Evolutionary conservation across 1,139 yeast genomes (phyloP).

Genomic region (Nematodospora anomalae): DNA sequence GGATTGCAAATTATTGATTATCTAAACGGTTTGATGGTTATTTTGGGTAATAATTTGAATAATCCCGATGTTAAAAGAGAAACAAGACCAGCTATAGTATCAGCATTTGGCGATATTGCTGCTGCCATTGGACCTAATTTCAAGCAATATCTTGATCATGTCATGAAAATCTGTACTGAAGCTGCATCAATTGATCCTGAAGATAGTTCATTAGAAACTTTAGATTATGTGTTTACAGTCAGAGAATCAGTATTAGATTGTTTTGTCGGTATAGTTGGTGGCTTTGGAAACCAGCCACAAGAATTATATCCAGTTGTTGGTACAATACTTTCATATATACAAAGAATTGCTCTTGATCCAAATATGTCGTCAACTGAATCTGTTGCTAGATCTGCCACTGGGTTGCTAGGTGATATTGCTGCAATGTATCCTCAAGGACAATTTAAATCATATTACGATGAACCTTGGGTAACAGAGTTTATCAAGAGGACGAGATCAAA

Average conservation of each 20-base stretch:
- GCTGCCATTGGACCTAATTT: conserved; percentile 79
- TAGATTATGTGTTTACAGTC: conserved; percentile 71
- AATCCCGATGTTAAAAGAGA: conserved; percentile 70
- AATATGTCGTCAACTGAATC: conserved; percentile 61
- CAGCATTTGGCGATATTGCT: conserved; percentile 97
- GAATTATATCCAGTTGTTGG: conserved; percentile 64
- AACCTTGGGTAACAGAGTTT: conserved; percentile 76
- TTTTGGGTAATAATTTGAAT: conserved; percentile 71
- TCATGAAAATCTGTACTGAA: conserved; percentile 66
- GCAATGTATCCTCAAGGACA: conserved; percentile 80
- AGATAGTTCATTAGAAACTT: conserved; percentile 67
- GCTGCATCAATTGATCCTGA: conserved; percentile 56
- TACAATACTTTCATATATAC: conserved; percentile 69
- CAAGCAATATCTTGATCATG: conserved; percentile 72
- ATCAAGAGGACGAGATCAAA: conserved; percentile 73
- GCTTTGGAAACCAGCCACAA: conserved; percentile 69
- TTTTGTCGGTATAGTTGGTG: conserved; percentile 92
- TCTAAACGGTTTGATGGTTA: conserved; percentile 77
- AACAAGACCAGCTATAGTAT: conserved; percentile 80
- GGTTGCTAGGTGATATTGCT: conserved; percentile 89
- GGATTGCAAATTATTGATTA: conserved; percentile 73
- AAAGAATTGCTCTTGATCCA: conserved; percentile 58
- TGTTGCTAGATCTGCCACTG: conserved; percentile 76
- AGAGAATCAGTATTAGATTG: conserved; percentile 91
- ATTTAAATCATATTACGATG: conserved; percentile 61